These are phyloP conservation scores for Senna tora DNA, from an alignment of 306 rosid species.

Conservation along the genomic window DNA sequence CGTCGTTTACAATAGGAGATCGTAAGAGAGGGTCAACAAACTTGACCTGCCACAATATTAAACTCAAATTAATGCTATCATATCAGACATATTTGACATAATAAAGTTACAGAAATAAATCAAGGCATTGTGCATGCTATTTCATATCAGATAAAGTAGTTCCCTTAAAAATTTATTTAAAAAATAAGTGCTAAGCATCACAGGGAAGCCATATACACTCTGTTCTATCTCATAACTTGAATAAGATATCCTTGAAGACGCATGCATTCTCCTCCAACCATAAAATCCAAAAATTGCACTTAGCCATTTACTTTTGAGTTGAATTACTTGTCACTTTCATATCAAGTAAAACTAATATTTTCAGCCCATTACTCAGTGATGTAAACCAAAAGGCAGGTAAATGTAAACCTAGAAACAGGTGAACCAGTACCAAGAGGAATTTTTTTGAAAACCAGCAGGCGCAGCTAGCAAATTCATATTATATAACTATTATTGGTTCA, in stretches of 20 bases:
- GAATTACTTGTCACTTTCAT: neutral
- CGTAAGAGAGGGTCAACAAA: conserved; percentile 85
- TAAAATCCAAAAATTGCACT: neutral
- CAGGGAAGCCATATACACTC: neutral
- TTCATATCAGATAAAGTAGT: neutral
- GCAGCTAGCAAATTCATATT: neutral
- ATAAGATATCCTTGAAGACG: neutral
- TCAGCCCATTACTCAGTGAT: neutral
- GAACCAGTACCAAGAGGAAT: neutral
- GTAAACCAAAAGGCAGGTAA: neutral
- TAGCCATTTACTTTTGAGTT: neutral
- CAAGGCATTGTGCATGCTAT: neutral
- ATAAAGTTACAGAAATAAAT: neutral
- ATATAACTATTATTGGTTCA: neutral
- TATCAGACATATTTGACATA: neutral
- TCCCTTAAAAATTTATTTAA: neutral
- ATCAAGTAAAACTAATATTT: neutral
- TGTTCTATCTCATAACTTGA: neutral
- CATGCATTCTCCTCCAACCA: neutral
- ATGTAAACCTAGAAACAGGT: neutral
- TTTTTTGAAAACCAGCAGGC: neutral
- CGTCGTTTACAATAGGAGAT: conserved; percentile 81
- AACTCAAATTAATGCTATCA: conserved; percentile 11
- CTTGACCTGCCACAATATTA: conserved; percentile 66
- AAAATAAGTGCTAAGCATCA: neutral